Base-by-base conservation (phyloP, 768 basidiomycete genomes). In the Fistulinella prunicolor region DNA sequence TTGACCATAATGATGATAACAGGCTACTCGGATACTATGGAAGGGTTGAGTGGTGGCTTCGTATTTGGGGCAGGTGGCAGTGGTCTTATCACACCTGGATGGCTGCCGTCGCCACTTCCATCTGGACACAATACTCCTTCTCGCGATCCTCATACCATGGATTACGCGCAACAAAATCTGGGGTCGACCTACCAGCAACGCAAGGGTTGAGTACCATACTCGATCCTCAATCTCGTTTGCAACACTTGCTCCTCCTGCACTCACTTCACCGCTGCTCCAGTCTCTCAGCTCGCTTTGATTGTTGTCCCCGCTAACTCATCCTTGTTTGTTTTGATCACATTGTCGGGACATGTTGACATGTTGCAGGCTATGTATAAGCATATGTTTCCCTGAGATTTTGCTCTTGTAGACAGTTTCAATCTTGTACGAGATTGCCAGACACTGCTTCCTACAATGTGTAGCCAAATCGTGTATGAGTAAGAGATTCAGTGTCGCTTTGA, bases 11-110 rank as follows among this genome's bases (percentile, higher is more conserved):
- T 22, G 28, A 21, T 51, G 19, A 45, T 19, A 35, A 36, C 51
- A 91, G 89, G 90, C 3, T 92, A 88, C 59, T 79, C 80, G 35
- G 86, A 87, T 55, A 77, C 83, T 17, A 77, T 90, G 73, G 90
- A 92, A 64, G 88, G 87, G 6, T 71, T 93, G 12, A 86, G 82
- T 49, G 90, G 89, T 20, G 90, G 90, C 6, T 92, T 93, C 63
- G 83, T 91, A 19, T 93, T 84, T 56, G 90, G 90, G 9, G 79
- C 84, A 6, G 86, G 87, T 23, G 90, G 89, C 17, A 89, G 85
- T 57, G 89, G 88, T 24, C 69, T 90, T 46, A 91, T 91, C 57
- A 90, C 90, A 9, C 88, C 89, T 1, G 75, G 80, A 19, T 72
- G 82, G 62, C 77, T 82, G 24, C 63, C 73, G 35, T 81, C 85